These are phyloP conservation scores for Camellia sinensis DNA, from an alignment of 148 eudicot genomes.

Conservation along the genomic window DNA sequence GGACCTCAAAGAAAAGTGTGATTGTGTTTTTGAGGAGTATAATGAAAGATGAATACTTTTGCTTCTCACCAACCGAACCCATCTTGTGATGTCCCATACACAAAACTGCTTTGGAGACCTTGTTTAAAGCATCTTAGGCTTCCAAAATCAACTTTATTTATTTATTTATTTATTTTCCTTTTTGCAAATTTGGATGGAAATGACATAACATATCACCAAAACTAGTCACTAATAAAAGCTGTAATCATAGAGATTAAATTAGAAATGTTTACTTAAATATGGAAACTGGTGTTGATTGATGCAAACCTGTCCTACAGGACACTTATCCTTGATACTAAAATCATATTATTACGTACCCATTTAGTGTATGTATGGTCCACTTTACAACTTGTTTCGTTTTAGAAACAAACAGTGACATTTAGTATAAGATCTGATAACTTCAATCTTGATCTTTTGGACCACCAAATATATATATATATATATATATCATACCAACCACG, in stretches of 20 bases:
- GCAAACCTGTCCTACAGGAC: neutral
- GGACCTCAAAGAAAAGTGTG: conserved; percentile 15
- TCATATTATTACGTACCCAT: too few relatives aligned
- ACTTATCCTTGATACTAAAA: neutral
- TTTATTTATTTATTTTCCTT: conserved; percentile 1
- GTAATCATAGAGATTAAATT: neutral
- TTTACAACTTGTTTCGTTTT: neutral
- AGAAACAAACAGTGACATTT: neutral
- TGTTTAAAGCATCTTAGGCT: conserved; percentile 28
- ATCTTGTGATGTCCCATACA: conserved; percentile 1
- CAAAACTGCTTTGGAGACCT: conserved; percentile 14
- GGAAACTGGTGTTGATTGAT: conserved; percentile 34
- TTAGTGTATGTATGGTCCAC: neutral
- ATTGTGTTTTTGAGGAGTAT: conserved; percentile 21
- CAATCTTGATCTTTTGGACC: neutral
- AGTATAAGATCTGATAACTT: neutral
- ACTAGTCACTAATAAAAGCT: conserved; percentile 8
- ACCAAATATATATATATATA: neutral
- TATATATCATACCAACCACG: neutral
- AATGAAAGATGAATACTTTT: conserved; percentile 28
- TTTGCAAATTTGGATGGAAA: conserved; percentile 7
- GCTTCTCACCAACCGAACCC: conserved; percentile 47
- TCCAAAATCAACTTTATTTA: neutral
- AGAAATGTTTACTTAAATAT: conserved; percentile 16
- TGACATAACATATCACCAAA: conserved; percentile 18